These are phyloP conservation scores for Setomelanomma holmii DNA, from an alignment of 2,329 filamentous ascomycete species.

Conservation along the genomic window DNA sequence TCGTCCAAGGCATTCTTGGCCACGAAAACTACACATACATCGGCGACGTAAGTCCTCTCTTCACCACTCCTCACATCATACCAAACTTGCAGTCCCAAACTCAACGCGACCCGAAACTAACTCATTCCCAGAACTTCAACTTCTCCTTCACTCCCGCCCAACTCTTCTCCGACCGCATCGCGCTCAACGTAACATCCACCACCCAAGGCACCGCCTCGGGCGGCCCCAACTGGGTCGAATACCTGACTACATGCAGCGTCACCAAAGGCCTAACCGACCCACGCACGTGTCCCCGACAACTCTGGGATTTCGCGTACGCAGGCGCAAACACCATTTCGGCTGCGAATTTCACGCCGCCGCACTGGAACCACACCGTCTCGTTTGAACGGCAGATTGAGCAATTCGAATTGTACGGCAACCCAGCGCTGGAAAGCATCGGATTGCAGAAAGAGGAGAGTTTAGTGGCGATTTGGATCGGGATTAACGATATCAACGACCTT, in stretches of 20 bases:
- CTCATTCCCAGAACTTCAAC: constrained; percentile 48
- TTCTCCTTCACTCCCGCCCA: constrained; percentile 54
- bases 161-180: constrained; percentile 58
- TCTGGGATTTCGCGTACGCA: constrained; percentile 66
- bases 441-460: constrained; percentile 51
- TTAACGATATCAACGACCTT: constrained; percentile 64
- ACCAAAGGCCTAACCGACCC: constrained; percentile 54
- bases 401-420: constrained; percentile 56
- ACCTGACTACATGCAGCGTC: constrained; percentile 60
- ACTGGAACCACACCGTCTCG: constrained; percentile 59
- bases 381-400: constrained; percentile 60
- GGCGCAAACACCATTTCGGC: constrained; percentile 58
- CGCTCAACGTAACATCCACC: constrained; percentile 60
- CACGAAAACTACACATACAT: constrained; percentile 62
- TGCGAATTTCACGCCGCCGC: constrained; percentile 51
- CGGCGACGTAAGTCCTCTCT: constrained; percentile 48
- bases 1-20: constrained; percentile 61
- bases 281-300: constrained; percentile 53
- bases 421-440: constrained; percentile 41
- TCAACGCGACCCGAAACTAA: no score
- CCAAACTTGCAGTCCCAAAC: no score
- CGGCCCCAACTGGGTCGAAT: constrained; percentile 64
- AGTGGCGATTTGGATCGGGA: constrained; percentile 62
- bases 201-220: constrained; percentile 51
- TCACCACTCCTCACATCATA: background rate